Percentiles rank a stretch among this genome's conserved stretches.
phyloP scores from a whole-genome alignment of 192 early-diverging fungal species.

The Backusella parvicylindrica region DNA sequence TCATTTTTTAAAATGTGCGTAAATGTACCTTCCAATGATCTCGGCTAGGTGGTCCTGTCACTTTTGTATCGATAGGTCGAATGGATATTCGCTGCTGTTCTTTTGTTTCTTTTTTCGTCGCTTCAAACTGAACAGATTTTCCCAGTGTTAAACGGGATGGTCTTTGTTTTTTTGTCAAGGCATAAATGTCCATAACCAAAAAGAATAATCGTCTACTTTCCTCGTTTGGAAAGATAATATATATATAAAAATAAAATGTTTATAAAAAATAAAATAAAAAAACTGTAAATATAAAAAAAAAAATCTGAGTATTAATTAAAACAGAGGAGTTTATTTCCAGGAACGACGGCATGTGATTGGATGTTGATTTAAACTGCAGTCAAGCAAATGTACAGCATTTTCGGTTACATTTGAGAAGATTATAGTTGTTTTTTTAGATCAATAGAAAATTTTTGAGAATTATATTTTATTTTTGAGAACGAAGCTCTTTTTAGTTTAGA shows the following conservation, averaged over 20 bases:
- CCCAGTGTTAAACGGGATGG: conserved; percentile 25
- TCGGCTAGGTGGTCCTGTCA: conserved; percentile 22
- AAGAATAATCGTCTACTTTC: conserved; percentile 4
- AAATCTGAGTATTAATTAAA: neutral
- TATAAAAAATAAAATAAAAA: neutral
- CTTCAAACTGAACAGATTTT: neutral
- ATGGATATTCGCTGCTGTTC: neutral
- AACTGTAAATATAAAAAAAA: neutral
- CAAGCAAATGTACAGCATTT: neutral
- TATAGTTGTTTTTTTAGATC: too few species aligned
- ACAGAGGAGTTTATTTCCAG: neutral
- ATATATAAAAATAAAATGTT: neutral
- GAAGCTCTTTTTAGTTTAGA: too few species aligned
- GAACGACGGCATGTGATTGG: neutral
- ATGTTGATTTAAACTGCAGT: neutral
- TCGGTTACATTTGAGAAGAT: too few species aligned
- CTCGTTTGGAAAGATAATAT: neutral
- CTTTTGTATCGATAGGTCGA: neutral
- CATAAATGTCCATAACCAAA: conserved; percentile 29
- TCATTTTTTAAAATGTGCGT: neutral
- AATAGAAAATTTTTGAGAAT: too few species aligned
- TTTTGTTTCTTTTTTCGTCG: neutral
- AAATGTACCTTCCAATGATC: conserved; percentile 23
- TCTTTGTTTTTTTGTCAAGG: conserved; percentile 19
- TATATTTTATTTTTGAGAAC: too few species aligned